Base-by-base conservation (phyloP, 73 alveolate species). In the Effrenium voratum region DNA sequence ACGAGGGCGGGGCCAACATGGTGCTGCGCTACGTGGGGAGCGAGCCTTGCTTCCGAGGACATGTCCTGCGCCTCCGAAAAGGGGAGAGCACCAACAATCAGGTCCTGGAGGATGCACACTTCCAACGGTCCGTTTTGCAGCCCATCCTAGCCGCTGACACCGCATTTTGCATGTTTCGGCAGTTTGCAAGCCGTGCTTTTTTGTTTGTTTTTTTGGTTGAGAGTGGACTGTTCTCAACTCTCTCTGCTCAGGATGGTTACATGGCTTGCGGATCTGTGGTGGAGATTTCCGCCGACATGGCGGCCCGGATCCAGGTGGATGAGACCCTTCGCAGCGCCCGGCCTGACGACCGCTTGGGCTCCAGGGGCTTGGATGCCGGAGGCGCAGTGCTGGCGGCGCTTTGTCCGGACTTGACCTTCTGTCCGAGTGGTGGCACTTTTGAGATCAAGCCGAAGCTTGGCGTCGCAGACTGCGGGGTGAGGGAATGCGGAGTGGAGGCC, bases 361-460 rank as follows among this genome's bases (percentile, higher is more conserved):
- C n/a, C n/a, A n/a, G n/a, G n/a, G 47, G 46, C 26, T 66, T 28
- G 16, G 45, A 24, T 15, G 46, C 88, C 8, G 15, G 2, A 36
- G 5, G 24, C 43, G 43, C 44, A n/a, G 60, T 16, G 41, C n/a
- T 10, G 30, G 95, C 73, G 34, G 66, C 47, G 86, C 85, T 88
- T 26, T 88, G 95, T 50, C 55, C 86, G 30, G 95, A 88, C 68
- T 16, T 88, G 70, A 68, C 84, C 38, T 88, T 43, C 73, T 88
- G 95, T 70, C 95, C 95, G 32, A 34, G 44, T n/a, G 95, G 95
- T 22, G 40, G 19, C 40, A 88, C 68, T 34, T 88, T 60, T 66
- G 95, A 88, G 84, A 72, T 88, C 26, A 88, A 88, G 38, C 95
- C 85, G 46, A 88, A 88, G 77, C 68, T 88, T 45, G 95, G 95